Conservation (phyloP, 2,329 filamentous ascomycete species). For the Dactylellina parvicollis region DNA sequence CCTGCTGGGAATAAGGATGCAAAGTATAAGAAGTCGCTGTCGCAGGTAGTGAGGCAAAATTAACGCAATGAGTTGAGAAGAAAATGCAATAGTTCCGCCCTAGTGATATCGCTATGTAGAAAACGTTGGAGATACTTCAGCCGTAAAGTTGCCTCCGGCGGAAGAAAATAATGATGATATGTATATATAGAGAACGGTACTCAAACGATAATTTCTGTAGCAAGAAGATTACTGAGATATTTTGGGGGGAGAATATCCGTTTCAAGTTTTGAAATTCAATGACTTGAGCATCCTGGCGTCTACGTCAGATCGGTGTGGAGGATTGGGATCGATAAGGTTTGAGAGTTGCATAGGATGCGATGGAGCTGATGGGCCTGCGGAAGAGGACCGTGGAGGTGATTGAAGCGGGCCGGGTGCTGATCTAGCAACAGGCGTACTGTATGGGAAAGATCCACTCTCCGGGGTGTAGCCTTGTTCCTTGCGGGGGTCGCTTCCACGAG, state of each 20-base stretch:
- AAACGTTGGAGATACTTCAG: conserved; percentile 8
- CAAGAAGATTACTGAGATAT: not conserved
- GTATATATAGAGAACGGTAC: not conserved
- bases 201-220: not conserved
- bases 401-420: conserved; percentile 47
- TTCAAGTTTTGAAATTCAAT: conserved; percentile 57
- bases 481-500: conserved; percentile 30
- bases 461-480: conserved; percentile 43
- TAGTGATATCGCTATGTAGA: conserved; percentile 31
- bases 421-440: conserved; percentile 18
- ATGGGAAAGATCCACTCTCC: conserved; percentile 27
- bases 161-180: conserved; percentile 8
- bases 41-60: conserved; percentile 18
- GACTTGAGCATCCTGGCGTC: conserved; percentile 58
- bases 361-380: conserved; percentile 56
- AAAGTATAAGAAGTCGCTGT: conserved; percentile 6
- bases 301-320: conserved; percentile 55
- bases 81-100: conserved; percentile 36
- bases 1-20: conserved; percentile 4
- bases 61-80: not conserved
- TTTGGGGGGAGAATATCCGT: not conserved
- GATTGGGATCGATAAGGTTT: conserved; percentile 56
- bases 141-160: not conserved
- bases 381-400: conserved; percentile 56
- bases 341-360: conserved; percentile 57